Base-by-base conservation (phyloP, 108 stramenopile species). In the Phaeodactylum tricornutum region DNA sequence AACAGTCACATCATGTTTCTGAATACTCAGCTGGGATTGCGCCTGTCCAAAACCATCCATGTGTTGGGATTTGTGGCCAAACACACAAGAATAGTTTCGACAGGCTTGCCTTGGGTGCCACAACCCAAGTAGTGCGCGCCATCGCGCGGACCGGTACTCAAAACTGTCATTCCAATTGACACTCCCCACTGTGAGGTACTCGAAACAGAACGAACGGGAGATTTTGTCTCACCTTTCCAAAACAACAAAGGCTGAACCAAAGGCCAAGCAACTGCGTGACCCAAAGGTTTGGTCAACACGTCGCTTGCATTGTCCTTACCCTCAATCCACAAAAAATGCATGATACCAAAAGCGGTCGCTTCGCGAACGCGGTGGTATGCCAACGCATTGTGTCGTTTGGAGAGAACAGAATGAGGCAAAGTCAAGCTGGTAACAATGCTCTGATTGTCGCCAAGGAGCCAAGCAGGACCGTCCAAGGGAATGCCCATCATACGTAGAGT, bases 381-480 rank as follows among this genome's bases (percentile, higher is more conserved):
- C 0, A 61, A 27, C 32, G 37, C 37, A 8, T 40, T 52, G 51
- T 61, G 60, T 3, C 52, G 7, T 43, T 61, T 61, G 42, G 26
- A 19, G 22, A 53, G 53, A 16, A 21, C 30, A 17, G 26, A 2
- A 31, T 61, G 51, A 5, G 17, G 45, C 3, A 22, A 3, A 7
- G 24, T 53, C 14, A 52, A 34, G 24, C 56, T 66, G 28, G 33
- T 48, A 22, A 60, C 34, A 9, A 73, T 67, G 27, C 33, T 42
- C 4, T 64, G 17, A 41, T 72, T 72, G 48, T 73, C 63, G 16
- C 71, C 61, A 21, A 43, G 64, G 12, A 73, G 27, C 14, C 51
- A 43, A 0, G 62, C 51, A 20, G 68, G 56, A 8, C 60, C 70
- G 15, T 49, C 23, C 4, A 70, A 5, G 29, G 57, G 57, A 12